A percentile compares a stretch with the other conserved stretches of the same genome.
Evolutionary conservation across 441 rosid genomes (phyloP).

Genomic region (Viola pubescens): DNA sequence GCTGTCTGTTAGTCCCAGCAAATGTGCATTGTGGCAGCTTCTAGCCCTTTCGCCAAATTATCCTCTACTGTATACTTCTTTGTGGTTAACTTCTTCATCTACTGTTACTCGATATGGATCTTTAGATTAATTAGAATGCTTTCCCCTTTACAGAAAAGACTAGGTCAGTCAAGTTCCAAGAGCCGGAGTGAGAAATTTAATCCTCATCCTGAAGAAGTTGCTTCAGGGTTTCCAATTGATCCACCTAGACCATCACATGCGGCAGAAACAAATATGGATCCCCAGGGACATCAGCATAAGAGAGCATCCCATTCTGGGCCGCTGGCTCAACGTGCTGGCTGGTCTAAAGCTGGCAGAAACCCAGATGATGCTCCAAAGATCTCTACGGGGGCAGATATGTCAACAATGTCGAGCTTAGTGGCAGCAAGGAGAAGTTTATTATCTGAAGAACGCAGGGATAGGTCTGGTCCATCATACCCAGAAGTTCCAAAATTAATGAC

Average conservation of each 20-base stretch:
- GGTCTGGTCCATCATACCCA: conserved; percentile 34
- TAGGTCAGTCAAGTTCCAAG: conserved; percentile 58
- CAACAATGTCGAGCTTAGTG: conserved; percentile 43
- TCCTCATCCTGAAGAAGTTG: conserved; percentile 92
- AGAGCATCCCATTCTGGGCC: conserved; percentile 96
- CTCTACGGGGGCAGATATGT: conserved; percentile 50
- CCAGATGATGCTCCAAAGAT: conserved; percentile 55
- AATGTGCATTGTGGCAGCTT: neutral
- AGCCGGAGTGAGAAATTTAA: conserved; percentile 96
- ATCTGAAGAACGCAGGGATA: conserved; percentile 44
- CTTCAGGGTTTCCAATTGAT: conserved; percentile 95
- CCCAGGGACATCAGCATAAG: conserved; percentile 56
- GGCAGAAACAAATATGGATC: conserved; percentile 44
- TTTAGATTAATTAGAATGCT: neutral
- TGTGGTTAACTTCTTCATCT: neutral
- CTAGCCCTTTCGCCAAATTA: no score
- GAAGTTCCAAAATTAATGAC: conserved; percentile 56
- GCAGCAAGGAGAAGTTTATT: conserved; percentile 50
- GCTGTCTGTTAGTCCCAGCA: neutral
- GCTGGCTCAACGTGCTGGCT: conserved; percentile 66
- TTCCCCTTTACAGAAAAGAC: conserved; percentile 58
- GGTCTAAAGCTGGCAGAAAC: conserved; percentile 59
- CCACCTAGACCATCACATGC: conserved; percentile 90
- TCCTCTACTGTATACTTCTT: no score
- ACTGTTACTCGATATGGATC: neutral